These are phyloP conservation scores for Apiospora sp. DNA, from an alignment of 2,329 filamentous ascomycete genomes.

Conservation along the genomic window DNA sequence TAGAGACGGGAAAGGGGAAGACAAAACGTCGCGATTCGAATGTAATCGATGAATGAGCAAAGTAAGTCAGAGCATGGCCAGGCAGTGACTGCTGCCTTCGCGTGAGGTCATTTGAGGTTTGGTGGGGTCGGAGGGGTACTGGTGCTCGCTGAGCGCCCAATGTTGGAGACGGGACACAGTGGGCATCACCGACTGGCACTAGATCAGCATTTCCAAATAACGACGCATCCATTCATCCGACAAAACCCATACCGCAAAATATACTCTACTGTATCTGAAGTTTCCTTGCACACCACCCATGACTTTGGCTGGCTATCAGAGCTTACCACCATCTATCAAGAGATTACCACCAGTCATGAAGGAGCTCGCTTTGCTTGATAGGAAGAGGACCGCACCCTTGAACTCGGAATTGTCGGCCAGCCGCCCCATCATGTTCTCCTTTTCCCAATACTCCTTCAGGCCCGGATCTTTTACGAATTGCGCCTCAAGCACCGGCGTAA, in stretches of 20 bases:
- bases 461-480: slow-evolving; percentile 74
- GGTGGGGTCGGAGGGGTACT: slow-evolving; percentile 3
- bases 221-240: not conserved
- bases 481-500: slow-evolving; percentile 76
- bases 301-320: not conserved
- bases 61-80: not conserved
- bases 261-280: not conserved
- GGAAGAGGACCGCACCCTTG: slow-evolving; percentile 66
- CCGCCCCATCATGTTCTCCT: slow-evolving; percentile 76
- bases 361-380: slow-evolving; percentile 67
- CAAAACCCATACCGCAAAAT: not conserved
- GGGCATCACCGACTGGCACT: not conserved
- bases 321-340: slow-evolving; percentile 33
- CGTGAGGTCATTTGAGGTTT: not conserved
- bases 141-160: not conserved
- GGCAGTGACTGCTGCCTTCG: not conserved
- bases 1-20: not conserved
- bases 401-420: slow-evolving; percentile 66
- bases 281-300: not conserved
- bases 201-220: not conserved
- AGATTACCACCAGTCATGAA: slow-evolving; percentile 56
- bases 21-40: not conserved
- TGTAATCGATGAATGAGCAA: not conserved
- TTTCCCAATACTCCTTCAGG: slow-evolving; percentile 66
- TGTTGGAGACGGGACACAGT: not conserved